Base-by-base conservation (phyloP, 176 grass and related monocot species). In the Oropetium thomaeum region DNA sequence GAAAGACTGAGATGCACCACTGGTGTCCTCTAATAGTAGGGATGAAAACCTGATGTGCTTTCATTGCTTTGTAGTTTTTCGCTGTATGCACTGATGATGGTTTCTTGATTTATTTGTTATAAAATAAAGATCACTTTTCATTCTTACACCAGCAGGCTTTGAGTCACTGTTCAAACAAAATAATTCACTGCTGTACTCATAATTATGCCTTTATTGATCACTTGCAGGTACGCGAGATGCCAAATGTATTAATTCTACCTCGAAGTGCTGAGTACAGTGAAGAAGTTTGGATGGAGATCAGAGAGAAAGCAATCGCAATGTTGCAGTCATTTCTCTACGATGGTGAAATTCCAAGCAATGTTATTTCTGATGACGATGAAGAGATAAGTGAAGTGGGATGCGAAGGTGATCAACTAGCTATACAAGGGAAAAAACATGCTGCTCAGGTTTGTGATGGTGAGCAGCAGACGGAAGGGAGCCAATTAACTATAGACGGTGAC, bases 231-330 rank as follows among this genome's bases (percentile, higher is more conserved):
- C 90, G 77, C 5, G 95, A 98, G 65, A 98, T 98, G 91, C 91
- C 95, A 37, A 98, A 94, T 81, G 91, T 98, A 19, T 70, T 98
- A 84, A 98, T 98, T 85, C 95, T 94, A 69, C 95, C 91, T 82
- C 83, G 82, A 52, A 98, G 95, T 89, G 91, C 95, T 4, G 91
- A 98, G 70, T 98, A 94, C 73, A 98, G 95, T 81, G 95, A 94
- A 81, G 95, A 98, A 83, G 91, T 94, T n/a, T 98, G 95, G 95
- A 84, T 98, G 78, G 91, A 94, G 84, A 94, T 98, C 27, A 89
- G 91, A 76, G 95, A 94, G 68, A 98, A 98, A 82, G 79, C 89
- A 79, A 92, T 94, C 0, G 62, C 78, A 51, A 94, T 94, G 89
- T 57, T 94, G 42, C 95, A 98, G 31, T 94, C 95, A 16, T 98